Evolutionary conservation across 441 rosid species (phyloP).

Genomic region (Adansonia grandidieri): DNA sequence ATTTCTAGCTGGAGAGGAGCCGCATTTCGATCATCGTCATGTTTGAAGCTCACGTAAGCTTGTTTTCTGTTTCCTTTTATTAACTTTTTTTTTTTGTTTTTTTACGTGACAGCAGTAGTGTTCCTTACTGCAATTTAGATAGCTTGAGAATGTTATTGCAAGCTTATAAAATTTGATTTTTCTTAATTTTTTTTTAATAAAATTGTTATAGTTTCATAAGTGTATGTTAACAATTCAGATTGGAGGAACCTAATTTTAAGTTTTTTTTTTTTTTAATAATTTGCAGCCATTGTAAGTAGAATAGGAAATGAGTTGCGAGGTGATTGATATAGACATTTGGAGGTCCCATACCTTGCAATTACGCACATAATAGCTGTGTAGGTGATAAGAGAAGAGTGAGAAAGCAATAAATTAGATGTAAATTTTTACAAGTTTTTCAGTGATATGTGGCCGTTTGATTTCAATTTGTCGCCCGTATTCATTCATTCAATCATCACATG

Average conservation of each 20-base stretch:
- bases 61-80: background rate
- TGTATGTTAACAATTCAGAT: background rate
- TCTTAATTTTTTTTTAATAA: background rate
- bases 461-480: background rate
- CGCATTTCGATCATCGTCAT: conserved; percentile 43
- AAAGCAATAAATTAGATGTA: background rate
- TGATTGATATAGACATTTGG: background rate
- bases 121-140: background rate
- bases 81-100: background rate
- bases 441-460: background rate
- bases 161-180: background rate
- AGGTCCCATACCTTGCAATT: too few relatives aligned
- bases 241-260: background rate
- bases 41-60: conserved; percentile 77
- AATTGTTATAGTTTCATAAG: background rate
- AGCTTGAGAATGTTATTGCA: background rate
- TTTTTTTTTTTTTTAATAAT: background rate
- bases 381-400: background rate
- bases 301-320: conserved; percentile 12
- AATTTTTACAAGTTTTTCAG: background rate
- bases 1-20: conserved; percentile 12
- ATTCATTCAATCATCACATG: background rate
- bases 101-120: background rate
- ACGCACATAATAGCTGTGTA: background rate
- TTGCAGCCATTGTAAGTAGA: conserved; percentile 4